Evolutionary conservation across 75 land plant species (phyloP).

Genomic region (Pseudotsuga menziesii): DNA sequence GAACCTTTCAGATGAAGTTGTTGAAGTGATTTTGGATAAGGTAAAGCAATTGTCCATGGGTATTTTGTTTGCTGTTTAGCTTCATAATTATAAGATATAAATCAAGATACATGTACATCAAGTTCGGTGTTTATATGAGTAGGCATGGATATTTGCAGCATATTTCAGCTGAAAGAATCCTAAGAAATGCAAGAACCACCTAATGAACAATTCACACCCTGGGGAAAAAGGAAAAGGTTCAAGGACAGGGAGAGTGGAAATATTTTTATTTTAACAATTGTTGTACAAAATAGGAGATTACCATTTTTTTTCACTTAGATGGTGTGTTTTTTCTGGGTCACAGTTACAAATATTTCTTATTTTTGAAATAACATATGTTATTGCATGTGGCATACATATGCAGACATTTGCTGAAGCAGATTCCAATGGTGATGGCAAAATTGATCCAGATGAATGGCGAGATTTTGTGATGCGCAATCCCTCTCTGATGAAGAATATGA

Average conservation of each 20-base stretch:
- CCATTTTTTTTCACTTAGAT: neutral
- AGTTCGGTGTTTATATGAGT: neutral
- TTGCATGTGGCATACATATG: neutral
- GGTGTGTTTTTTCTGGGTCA: constrained; percentile 1
- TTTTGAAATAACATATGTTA: neutral
- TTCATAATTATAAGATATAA: neutral
- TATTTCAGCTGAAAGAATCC: neutral
- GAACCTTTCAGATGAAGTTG: constrained; percentile 56
- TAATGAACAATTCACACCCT: neutral
- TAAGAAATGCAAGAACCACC: neutral
- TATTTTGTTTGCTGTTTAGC: neutral
- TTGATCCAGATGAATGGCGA: constrained; percentile 60
- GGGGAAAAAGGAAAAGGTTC: neutral
- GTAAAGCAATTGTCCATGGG: neutral
- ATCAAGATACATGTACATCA: too few relatives aligned
- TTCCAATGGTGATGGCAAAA: constrained; percentile 46
- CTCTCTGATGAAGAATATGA: constrained; percentile 56
- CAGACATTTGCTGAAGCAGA: constrained; percentile 96
- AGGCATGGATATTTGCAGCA: neutral
- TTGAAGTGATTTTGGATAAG: constrained; percentile 65
- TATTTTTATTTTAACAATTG: neutral
- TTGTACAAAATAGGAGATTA: neutral
- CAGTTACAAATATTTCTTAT: neutral
- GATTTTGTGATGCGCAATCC: constrained; percentile 48
- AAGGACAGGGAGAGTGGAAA: too few relatives aligned